Percentiles rank a stretch among this genome's conserved stretches.
Evolutionary conservation across 805 yeast species (phyloP).

Genomic region (Saturnispora sanitii): DNA sequence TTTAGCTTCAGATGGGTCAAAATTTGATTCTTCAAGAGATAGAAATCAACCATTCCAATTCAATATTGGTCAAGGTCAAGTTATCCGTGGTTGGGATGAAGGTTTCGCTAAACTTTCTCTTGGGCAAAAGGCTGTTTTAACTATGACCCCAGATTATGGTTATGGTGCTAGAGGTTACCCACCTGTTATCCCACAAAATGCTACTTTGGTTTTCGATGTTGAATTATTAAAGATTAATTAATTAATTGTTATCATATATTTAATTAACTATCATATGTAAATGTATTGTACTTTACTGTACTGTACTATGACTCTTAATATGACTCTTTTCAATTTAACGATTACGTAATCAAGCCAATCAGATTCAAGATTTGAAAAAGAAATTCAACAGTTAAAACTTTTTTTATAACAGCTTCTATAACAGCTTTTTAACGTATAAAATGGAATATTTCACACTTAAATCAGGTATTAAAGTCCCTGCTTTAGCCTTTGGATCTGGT

Average conservation of each 20-base stretch:
- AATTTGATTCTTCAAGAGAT: neutral
- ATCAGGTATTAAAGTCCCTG: conserved; percentile 28
- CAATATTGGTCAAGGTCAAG: neutral
- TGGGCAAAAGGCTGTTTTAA: neutral
- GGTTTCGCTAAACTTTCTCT: neutral
- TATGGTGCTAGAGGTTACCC: neutral
- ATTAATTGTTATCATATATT: neutral
- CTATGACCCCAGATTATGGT: neutral
- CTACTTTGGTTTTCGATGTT: neutral
- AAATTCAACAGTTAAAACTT: neutral
- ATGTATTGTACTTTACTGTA: too few relatives aligned
- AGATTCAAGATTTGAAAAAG: too few relatives aligned
- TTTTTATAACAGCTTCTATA: neutral
- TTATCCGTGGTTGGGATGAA: neutral
- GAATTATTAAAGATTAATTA: neutral
- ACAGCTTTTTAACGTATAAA: neutral
- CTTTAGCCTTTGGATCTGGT: conserved; percentile 47
- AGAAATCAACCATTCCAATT: neutral
- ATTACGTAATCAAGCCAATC: too few relatives aligned
- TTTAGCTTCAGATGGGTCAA: neutral
- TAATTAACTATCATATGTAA: too few relatives aligned
- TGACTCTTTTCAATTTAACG: too few relatives aligned
- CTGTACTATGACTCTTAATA: too few relatives aligned
- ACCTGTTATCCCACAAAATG: neutral
- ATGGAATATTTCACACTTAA: conserved; percentile 22